phyloP scores from a whole-genome alignment of 257 asterid species.

The Salvia miltiorrhiza region DNA sequence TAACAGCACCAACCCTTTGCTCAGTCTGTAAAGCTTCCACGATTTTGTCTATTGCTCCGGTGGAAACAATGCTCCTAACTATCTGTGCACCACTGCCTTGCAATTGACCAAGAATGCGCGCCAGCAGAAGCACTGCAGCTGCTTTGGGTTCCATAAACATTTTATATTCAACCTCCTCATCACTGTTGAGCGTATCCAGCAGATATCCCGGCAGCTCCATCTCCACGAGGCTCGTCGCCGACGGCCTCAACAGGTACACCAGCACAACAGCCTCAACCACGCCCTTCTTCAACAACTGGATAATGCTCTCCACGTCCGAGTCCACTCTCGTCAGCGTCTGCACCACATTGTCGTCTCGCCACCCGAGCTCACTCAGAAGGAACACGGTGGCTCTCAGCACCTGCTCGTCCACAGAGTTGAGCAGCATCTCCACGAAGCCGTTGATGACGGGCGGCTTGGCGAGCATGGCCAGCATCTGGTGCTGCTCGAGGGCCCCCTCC shows the following conservation, averaged over 20 bases:
- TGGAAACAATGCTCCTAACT: constrained; percentile 34
- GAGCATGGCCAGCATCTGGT: constrained; percentile 39
- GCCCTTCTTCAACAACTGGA: constrained; percentile 69
- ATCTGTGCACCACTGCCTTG: constrained; percentile 24
- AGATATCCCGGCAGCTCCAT: constrained; percentile 55
- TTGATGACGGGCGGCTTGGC: constrained; percentile 64
- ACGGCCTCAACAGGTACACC: constrained; percentile 48
- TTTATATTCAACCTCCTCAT: too few species aligned
- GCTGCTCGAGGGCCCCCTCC: constrained; percentile 31
- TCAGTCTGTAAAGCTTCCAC: constrained; percentile 38
- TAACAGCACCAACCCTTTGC: constrained; percentile 54
- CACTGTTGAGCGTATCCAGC: constrained; percentile 28
- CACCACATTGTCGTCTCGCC: constrained; percentile 46
- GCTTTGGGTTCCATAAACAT: constrained; percentile 50
- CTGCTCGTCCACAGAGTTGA: constrained; percentile 51
- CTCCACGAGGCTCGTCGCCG: constrained; percentile 33
- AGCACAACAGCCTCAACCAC: constrained; percentile 66
- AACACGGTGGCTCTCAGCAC: constrained; percentile 51
- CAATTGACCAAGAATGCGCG: constrained; percentile 41
- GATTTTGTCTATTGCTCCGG: constrained; percentile 33
- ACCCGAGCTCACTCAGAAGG: constrained; percentile 63
- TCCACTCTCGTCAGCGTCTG: constrained; percentile 73
- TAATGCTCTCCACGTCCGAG: constrained; percentile 64
- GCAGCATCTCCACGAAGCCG: constrained; percentile 68
- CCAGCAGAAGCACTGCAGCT: constrained; percentile 54